Conservation (phyloP, 2,329 filamentous ascomycete genomes). For the Fusarium anthophilum region DNA sequence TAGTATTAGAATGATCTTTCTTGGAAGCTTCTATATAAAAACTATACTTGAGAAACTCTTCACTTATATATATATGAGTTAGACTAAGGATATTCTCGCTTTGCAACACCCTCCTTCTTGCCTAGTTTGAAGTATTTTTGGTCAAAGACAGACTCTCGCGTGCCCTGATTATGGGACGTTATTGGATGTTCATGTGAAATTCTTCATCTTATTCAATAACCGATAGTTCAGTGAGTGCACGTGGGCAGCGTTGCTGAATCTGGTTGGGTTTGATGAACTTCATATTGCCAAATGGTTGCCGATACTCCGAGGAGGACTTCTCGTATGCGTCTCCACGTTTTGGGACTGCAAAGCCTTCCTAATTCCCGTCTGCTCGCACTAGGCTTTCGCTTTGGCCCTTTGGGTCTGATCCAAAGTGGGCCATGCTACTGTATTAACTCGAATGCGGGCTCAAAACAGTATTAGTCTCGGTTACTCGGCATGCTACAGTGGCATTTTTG, state of each 20-base stretch:
- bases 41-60: not conserved
- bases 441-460: not conserved
- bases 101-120: no score
- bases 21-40: accelerated
- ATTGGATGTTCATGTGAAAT: not conserved
- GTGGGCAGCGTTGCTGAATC: not conserved
- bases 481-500: not conserved
- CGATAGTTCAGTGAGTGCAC: not conserved
- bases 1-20: not conserved
- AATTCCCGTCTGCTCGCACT: not conserved
- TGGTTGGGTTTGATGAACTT: not conserved
- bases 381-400: no score
- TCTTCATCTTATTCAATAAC: not conserved
- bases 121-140: no score
- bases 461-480: not conserved
- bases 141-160: no score
- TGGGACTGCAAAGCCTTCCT: accelerated
- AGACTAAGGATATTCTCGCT: not conserved
- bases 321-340: not conserved
- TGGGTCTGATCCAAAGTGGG: not conserved
- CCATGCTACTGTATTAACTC: not conserved
- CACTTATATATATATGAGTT: not conserved
- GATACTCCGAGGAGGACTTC: not conserved
- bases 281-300: not conserved
- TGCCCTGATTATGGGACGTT: not conserved